A percentile compares a stretch with the other conserved stretches of the same genome.
phyloP scores from a whole-genome alignment of 2,329 filamentous ascomycete genomes.

The Hortaea werneckii region DNA sequence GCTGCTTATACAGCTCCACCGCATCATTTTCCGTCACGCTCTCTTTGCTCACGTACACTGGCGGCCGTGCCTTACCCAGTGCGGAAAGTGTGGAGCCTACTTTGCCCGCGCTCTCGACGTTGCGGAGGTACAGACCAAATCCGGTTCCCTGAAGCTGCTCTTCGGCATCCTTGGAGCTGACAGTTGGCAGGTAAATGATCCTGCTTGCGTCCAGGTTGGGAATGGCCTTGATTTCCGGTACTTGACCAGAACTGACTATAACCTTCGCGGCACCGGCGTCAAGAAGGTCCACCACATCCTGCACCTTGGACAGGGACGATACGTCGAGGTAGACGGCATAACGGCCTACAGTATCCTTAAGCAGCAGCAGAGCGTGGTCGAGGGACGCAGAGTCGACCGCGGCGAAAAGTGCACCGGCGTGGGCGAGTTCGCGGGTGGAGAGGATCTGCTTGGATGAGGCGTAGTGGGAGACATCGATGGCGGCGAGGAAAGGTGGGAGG shows the following conservation, averaged over 20 bases:
- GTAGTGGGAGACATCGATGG: slow-evolving; percentile 38
- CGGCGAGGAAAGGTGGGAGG: slow-evolving; percentile 35
- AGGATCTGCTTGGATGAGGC: slow-evolving; percentile 36
- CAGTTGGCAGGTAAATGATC: slow-evolving; percentile 40
- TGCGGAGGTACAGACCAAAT: slow-evolving; percentile 36
- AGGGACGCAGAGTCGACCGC: slow-evolving; percentile 36
- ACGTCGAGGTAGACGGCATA: slow-evolving; percentile 66
- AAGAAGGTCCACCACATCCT: slow-evolving; percentile 70
- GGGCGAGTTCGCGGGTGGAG: slow-evolving; percentile 38
- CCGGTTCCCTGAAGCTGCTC: slow-evolving; percentile 34
- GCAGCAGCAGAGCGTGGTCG: slow-evolving; percentile 40
- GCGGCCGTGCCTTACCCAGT: slow-evolving; percentile 38
- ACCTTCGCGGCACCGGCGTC: slow-evolving; percentile 77
- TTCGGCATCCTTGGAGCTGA: slow-evolving; percentile 35
- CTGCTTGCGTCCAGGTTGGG: slow-evolving; percentile 45
- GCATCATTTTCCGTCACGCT: slow-evolving; percentile 31
- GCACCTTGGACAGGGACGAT: slow-evolving; percentile 54
- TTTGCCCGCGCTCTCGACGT: slow-evolving; percentile 29
- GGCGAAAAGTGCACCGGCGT: slow-evolving; percentile 49
- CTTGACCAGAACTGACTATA: slow-evolving; percentile 64
- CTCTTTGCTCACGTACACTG: slow-evolving; percentile 42
- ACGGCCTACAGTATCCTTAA: slow-evolving; percentile 46
- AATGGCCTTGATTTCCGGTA: slow-evolving; percentile 45
- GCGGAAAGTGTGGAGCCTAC: slow-evolving; percentile 40
- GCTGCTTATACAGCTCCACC: slow-evolving; percentile 32